Percentiles rank a stretch among this genome's conserved stretches.
Evolutionary conservation across 2,329 filamentous ascomycete species (phyloP).

Genomic region (Seiridium unicorne): DNA sequence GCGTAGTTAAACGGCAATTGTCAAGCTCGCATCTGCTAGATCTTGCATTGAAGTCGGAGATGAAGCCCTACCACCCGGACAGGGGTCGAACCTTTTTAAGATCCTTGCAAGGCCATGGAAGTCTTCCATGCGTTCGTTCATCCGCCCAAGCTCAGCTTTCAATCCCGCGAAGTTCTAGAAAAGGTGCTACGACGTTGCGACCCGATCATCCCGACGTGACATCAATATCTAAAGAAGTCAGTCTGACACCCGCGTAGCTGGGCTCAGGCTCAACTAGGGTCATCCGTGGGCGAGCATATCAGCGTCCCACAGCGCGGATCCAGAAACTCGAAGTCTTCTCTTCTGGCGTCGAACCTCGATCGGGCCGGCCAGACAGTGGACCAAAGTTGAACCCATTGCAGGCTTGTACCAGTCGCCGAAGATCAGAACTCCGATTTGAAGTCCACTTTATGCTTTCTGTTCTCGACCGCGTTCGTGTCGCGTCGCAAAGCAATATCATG

Average conservation of each 20-base stretch:
- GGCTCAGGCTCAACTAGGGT: background rate
- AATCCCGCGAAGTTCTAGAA: background rate
- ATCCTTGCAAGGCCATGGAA: slow-evolving; percentile 1
- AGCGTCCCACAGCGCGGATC: background rate
- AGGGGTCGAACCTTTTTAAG: slow-evolving; percentile 8
- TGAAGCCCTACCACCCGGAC: slow-evolving; percentile 14
- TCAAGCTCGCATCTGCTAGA: background rate
- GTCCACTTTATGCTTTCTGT: background rate
- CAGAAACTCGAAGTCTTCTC: background rate
- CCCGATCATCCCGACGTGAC: background rate
- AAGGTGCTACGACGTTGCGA: background rate
- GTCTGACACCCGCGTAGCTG: background rate
- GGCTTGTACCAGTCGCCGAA: no score
- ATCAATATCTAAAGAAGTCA: background rate
- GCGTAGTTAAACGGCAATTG: background rate
- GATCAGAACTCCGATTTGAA: no score
- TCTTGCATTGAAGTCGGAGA: slow-evolving; percentile 23
- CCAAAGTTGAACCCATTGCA: no score
- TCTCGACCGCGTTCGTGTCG: background rate
- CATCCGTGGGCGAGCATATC: background rate
- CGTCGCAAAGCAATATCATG: background rate
- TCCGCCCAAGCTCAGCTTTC: background rate
- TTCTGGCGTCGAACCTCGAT: background rate
- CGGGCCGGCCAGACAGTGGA: no score
- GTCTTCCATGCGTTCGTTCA: background rate